phyloP scores from a whole-genome alignment of 2,329 filamentous ascomycete species.

The Neonectria faginata region DNA sequence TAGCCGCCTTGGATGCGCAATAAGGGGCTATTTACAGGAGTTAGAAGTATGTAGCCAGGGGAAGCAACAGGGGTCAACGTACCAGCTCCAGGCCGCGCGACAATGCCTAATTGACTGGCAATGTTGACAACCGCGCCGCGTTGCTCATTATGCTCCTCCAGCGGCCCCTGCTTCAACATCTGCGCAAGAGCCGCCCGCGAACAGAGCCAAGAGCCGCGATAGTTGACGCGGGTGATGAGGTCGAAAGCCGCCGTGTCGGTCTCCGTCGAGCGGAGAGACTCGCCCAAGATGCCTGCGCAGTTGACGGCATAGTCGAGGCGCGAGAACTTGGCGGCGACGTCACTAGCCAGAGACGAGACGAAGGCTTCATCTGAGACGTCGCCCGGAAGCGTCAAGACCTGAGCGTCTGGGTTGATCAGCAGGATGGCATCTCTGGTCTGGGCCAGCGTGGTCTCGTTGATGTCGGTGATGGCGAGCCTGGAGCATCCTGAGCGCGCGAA shows the following conservation, averaged over 20 bases:
- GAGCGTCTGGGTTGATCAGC: constrained; percentile 48
- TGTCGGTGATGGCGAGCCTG: constrained; percentile 66
- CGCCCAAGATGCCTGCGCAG: constrained; percentile 64
- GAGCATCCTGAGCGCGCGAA: constrained; percentile 64
- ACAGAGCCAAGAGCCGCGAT: constrained; percentile 62
- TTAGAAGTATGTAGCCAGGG: no score
- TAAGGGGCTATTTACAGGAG: constrained; percentile 59
- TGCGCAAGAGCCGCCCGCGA: constrained; percentile 57
- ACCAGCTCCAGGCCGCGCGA: constrained; percentile 57
- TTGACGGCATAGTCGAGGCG: constrained; percentile 68
- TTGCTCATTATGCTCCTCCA: constrained; percentile 55
- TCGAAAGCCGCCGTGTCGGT: constrained; percentile 63
- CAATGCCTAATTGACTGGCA: constrained; percentile 64
- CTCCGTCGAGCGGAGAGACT: constrained; percentile 57
- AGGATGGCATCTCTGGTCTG: constrained; percentile 51
- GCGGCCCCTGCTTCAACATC: constrained; percentile 60
- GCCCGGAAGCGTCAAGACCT: constrained; percentile 53
- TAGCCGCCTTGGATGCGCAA: constrained; percentile 68
- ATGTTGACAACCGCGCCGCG: constrained; percentile 64
- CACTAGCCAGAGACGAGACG: constrained; percentile 52
- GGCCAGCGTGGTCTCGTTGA: constrained; percentile 56
- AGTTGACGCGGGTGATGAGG: constrained; percentile 66
- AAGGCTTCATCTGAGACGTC: constrained; percentile 62
- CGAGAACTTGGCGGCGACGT: constrained; percentile 51
- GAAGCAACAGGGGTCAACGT: background rate